phyloP scores from a whole-genome alignment of 1,139 yeast species.

The Kodamaea ohmeri region DNA sequence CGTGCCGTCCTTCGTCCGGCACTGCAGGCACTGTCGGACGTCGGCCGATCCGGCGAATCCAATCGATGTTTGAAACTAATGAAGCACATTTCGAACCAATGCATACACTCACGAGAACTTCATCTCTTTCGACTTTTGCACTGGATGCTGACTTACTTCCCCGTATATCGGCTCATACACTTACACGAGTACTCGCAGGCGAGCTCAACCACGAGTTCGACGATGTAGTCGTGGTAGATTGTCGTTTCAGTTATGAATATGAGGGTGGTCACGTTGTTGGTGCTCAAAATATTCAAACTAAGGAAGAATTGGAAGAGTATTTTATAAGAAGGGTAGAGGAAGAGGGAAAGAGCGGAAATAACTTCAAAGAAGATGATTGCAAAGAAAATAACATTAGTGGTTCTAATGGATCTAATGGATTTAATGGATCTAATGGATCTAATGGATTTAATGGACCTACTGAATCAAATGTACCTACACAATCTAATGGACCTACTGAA shows the following conservation, averaged over 20 bases:
- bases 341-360: conserved; percentile 1
- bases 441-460: no score
- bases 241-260: conserved; percentile 89
- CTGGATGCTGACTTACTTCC: conserved; percentile 68
- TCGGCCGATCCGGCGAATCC: conserved; percentile 3
- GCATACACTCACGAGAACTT: neutral
- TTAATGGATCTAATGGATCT: no score
- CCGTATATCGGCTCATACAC: conserved; percentile 64
- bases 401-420: no score
- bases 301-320: conserved; percentile 58
- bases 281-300: conserved; percentile 75
- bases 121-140: conserved; percentile 40
- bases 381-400: no score
- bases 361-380: no score
- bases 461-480: no score
- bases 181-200: conserved; percentile 63
- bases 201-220: conserved; percentile 53
- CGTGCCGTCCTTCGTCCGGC: neutral
- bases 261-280: conserved; percentile 88
- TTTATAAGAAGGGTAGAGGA: conserved; percentile 20
- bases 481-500: neutral
- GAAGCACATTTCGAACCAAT: neutral
- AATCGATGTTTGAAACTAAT: conserved; percentile 3
- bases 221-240: conserved; percentile 67
- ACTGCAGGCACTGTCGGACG: conserved; percentile 1